Conservation (phyloP, 169 alveolate species). For the Cyclospora cayetanensis region DNA sequence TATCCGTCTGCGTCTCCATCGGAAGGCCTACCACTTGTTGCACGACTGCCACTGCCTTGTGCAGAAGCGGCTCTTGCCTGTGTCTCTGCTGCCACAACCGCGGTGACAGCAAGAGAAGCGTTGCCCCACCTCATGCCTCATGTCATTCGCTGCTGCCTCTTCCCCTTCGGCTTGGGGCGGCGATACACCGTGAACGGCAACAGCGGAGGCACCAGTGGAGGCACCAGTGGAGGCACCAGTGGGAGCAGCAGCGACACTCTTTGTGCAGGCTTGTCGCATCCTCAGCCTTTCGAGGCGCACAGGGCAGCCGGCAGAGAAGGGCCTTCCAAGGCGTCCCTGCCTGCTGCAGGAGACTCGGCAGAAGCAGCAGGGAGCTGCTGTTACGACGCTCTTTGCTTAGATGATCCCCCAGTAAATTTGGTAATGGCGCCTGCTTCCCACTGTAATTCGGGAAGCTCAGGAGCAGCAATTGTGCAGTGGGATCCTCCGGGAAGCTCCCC, state of each 20-base stretch:
- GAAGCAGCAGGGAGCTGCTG: background rate
- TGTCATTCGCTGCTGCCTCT: background rate
- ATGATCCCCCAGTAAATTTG: background rate
- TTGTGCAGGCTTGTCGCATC: background rate
- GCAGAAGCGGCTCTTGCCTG: background rate
- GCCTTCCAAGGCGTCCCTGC: background rate
- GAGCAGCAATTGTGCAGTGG: background rate
- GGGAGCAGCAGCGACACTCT: background rate
- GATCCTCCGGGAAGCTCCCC: background rate
- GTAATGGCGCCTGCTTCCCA: background rate
- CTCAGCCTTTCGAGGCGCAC: background rate
- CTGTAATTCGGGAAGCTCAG: background rate
- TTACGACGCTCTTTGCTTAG: background rate
- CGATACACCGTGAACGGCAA: background rate
- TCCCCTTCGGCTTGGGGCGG: constrained; percentile 23
- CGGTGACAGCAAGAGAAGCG: background rate
- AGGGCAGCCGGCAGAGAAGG: background rate
- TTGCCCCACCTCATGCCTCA: background rate
- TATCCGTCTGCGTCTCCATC: background rate
- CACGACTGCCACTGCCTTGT: background rate
- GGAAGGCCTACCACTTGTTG: background rate
- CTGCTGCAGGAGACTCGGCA: background rate
- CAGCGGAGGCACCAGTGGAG: constrained; percentile 40
- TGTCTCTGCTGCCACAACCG: constrained; percentile 19
- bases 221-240: too few species aligned